Percentiles rank a stretch among this genome's conserved stretches.
These are phyloP conservation scores for Volvox reticuliferus DNA, from an alignment of 139 green algal genomes.

Conservation along the genomic window DNA sequence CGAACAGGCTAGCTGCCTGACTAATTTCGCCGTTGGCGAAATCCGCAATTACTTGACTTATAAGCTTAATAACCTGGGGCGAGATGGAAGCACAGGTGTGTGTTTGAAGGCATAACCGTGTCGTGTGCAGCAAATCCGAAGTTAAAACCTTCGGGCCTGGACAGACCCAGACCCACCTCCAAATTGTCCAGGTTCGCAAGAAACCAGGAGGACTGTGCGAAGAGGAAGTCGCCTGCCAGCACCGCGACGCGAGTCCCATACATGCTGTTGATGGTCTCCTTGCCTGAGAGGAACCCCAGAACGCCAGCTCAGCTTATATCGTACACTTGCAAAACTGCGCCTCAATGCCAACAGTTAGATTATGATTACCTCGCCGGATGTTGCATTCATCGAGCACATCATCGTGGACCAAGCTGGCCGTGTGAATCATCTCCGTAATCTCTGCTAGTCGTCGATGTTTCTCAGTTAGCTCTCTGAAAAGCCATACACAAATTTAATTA, in stretches of 20 bases:
- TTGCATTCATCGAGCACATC: conserved; percentile 98
- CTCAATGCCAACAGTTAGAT: neutral
- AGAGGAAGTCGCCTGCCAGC: conserved; percentile 97
- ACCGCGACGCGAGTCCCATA: conserved; percentile 96
- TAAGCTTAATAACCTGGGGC: conserved; percentile 97
- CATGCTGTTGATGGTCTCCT: conserved; percentile 93
- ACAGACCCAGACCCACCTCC: conserved; percentile 82
- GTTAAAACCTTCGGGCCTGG: neutral
- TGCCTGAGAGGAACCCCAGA: conserved; percentile 71
- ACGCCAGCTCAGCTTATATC: neutral
- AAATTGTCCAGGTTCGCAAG: conserved; percentile 98
- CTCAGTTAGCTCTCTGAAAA: conserved; percentile 88
- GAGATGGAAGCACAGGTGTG: neutral
- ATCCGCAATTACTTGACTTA: conserved; percentile 98
- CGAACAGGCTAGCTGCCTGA: conserved; percentile 93
- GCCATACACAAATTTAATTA: neutral
- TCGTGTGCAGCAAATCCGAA: too few relatives aligned
- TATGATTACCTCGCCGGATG: conserved; percentile 79
- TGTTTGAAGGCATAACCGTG: too few relatives aligned
- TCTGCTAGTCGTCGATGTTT: conserved; percentile 93
- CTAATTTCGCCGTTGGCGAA: conserved; percentile 99
- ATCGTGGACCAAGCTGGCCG: conserved; percentile 97
- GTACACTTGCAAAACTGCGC: neutral
- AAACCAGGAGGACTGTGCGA: conserved; percentile 98
- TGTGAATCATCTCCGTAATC: conserved; percentile 99